These are phyloP conservation scores for Cryptococcus wingfieldii DNA, from an alignment of 1,284 basidiomycete species.

Conservation along the genomic window DNA sequence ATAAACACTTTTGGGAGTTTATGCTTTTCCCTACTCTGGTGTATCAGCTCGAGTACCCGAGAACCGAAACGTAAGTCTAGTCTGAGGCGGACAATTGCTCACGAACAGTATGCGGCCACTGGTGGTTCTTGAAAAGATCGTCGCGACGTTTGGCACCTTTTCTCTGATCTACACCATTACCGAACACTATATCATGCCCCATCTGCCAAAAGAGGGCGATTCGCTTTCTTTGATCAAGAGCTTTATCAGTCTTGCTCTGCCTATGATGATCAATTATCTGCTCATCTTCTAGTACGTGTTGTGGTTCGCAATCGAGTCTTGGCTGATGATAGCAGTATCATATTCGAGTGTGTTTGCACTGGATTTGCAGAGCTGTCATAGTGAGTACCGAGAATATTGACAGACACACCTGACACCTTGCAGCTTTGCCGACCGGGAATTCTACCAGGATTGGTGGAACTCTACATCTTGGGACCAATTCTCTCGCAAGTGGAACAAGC, in stretches of 20 bases:
- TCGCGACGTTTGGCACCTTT: conserved; percentile 94
- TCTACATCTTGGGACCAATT: conserved; percentile 95
- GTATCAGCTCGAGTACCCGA: conserved; percentile 93
- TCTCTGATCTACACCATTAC: conserved; percentile 82
- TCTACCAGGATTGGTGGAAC: conserved; percentile 99
- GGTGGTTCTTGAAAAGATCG: conserved; percentile 91
- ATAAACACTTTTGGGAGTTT: conserved; percentile 81
- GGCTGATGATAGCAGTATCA: conserved; percentile 22
- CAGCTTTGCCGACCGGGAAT: conserved; percentile 91
- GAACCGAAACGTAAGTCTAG: conserved; percentile 65
- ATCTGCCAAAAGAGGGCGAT: conserved; percentile 62
- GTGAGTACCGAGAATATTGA: conserved; percentile 51
- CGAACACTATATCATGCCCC: conserved; percentile 86
- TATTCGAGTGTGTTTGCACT: conserved; percentile 86
- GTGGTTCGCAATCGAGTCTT: not conserved
- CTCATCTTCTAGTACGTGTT: not conserved
- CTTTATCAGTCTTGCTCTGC: conserved; percentile 80
- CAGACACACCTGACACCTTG: too few species aligned
- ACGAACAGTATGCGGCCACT: conserved; percentile 71
- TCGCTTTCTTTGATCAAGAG: conserved; percentile 61
- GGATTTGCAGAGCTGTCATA: conserved; percentile 87
- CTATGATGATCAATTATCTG: conserved; percentile 72
- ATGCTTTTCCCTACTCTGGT: conserved; percentile 88
- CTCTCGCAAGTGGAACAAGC: conserved; percentile 90
- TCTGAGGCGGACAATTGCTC: not conserved